Base-by-base conservation (phyloP, 306 rosid species). In the Fragaria ananassa region DNA sequence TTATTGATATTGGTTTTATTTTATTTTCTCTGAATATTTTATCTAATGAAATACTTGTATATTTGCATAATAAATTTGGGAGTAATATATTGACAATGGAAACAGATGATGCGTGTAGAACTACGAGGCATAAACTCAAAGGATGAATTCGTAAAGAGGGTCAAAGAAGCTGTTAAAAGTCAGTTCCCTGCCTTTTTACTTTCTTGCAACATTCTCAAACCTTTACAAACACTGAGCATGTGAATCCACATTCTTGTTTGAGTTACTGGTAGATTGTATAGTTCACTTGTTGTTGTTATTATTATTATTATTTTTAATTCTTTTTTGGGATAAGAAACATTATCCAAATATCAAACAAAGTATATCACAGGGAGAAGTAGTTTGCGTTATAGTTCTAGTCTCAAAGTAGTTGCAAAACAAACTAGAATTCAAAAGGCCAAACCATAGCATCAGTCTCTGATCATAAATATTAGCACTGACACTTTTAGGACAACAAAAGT, bases 51-150 rank as follows among this genome's bases (percentile, higher is more conserved):
- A 65, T 13, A 0, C 17, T 23, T 45, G 7, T 19, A 0, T 18
- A 53, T 18, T 5, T 8, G 13, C 31, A 56, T 60, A 4, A 60
- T 60, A 60, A 60, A 60, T 17, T 3, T 60, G 65, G 65, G 34
- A 10, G 70, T 76, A 50, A 79, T 79, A 64, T 78, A 60, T 72
- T 41, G 23, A 61, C 44, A 8, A 7, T 82, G 65, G 58, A 39
- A 78, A 79, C 88, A 93, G 98, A 87, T 91, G 92, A 74, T 65
- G 74, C 89, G 76, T 81, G 89, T 91, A 77, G 75, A 82, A 68
- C 87, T 91, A 42, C 88, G 82, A 51, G 96, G 89, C 41, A 82
- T 91, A 64, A 83, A 79, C 68, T 65, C 78, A 60, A 91, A 83
- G 83, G 89, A 85, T 4, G 92, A 88, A 71, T 89, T 89, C 74